Evolutionary conservation across 495 filamentous ascomycete species (phyloP).

Genomic region (Daldinia concentrica): DNA sequence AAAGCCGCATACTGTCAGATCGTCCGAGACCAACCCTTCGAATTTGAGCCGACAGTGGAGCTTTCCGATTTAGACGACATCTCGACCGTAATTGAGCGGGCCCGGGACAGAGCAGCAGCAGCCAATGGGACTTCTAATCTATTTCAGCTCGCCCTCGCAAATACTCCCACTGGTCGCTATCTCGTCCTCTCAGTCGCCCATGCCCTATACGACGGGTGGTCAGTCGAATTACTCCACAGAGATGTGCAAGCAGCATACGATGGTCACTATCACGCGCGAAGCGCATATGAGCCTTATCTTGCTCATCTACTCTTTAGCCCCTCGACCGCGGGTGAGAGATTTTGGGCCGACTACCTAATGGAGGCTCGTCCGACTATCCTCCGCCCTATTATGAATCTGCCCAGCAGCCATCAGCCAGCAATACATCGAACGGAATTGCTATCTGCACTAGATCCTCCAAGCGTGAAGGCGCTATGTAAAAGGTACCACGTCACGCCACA

Average conservation of each 20-base stretch:
- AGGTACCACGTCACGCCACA: conserved; percentile 68
- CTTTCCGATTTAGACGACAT: conserved; percentile 43
- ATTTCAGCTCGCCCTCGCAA: conserved; percentile 56
- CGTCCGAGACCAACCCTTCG: conserved; percentile 51
- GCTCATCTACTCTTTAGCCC: conserved; percentile 53
- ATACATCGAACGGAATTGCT: conserved; percentile 58
- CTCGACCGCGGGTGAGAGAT: conserved; percentile 54
- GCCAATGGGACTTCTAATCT: conserved; percentile 43
- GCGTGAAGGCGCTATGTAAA: conserved; percentile 64
- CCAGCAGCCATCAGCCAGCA: not conserved
- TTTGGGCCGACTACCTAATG: conserved; percentile 69
- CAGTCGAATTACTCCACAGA: conserved; percentile 70
- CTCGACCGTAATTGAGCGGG: conserved; percentile 37
- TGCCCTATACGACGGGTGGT: conserved; percentile 83
- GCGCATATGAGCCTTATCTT: conserved; percentile 58
- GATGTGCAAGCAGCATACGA: conserved; percentile 70
- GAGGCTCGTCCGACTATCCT: conserved; percentile 56
- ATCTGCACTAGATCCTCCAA: conserved; percentile 49
- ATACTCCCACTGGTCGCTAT: conserved; percentile 50
- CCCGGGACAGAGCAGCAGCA: conserved; percentile 44
- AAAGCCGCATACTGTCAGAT: conserved; percentile 71
- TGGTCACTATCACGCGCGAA: conserved; percentile 50
- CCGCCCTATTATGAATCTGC: conserved; percentile 17
- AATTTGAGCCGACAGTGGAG: conserved; percentile 20
- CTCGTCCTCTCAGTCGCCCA: conserved; percentile 78